Base-by-base conservation (phyloP, 2,329 filamentous ascomycete species). In the Septoria linicola region DNA sequence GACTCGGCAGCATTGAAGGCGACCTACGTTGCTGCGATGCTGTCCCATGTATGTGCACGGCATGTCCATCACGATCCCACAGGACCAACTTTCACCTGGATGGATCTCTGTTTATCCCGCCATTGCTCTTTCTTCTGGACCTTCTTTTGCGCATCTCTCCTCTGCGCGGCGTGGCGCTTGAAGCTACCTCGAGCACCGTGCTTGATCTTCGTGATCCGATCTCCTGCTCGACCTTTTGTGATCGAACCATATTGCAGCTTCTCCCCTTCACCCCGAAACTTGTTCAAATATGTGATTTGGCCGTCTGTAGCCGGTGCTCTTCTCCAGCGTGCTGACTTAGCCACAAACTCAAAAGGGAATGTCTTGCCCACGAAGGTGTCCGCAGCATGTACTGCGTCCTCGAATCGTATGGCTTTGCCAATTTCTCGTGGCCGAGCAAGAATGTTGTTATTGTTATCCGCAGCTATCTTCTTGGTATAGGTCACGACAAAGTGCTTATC, bases 201-300 rank as follows among this genome's bases (percentile, higher is more conserved):
- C 68, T 86, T 92, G 55, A 96, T 66, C 70, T 95, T 95, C 6
- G 89, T 95, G 58, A 97, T 95, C 86, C 95, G 91, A 67, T 96
- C 91, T 3, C 80, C 80, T 3, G 90, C 91, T 66, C 82, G 83
- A 6, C 92, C 92, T 65, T 91, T 93, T 11, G 80, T 90, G 51
- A 95, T 63, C 21, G 83, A 78, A 0, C 72, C 71, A 0, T 70
- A 60, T 1, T 72, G 77, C 43, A 90, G 65, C 46, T 79, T 73
- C 21, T 83, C 73, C n/a, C 75, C 70, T 45, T 79, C 72, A 1
- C 70, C 70, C 7, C 84, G 76, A 3, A 84, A 63, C 63, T 82
- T 86, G 64, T 90, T 89, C 46, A 93, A 68, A 49, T 87, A 85
- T 30, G 79, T 73, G 1, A 95, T 68, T 67, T 93, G 82, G 2